These are phyloP conservation scores for Carex myosuroides DNA, from an alignment of 176 grass and related monocot genomes.

Conservation along the genomic window DNA sequence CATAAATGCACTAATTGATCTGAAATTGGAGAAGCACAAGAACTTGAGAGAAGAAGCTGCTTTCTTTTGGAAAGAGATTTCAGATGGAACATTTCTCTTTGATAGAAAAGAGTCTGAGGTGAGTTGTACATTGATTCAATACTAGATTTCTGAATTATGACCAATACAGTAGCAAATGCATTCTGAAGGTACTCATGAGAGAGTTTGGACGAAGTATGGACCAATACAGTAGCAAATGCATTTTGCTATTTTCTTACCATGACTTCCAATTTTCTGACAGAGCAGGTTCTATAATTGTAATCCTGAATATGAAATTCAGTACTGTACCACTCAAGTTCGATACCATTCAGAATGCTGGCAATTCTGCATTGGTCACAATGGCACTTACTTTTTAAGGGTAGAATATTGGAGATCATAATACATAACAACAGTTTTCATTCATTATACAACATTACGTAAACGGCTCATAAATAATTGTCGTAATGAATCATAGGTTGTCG, in stretches of 20 bases:
- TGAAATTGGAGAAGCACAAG: constrained; percentile 95
- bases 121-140: not conserved
- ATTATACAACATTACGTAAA: not conserved
- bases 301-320: not conserved
- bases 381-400: not conserved
- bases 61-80: constrained; percentile 86
- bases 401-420: not conserved
- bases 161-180: not conserved
- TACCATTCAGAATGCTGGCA: not conserved
- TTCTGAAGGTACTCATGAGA: not conserved
- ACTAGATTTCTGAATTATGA: too few species aligned
- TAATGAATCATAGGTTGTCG: constrained; percentile 53
- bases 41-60: constrained; percentile 81
- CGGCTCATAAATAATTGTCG: not conserved
- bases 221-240: not conserved
- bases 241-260: not conserved
- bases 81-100: constrained; percentile 75
- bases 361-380: not conserved
- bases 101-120: constrained; percentile 77
- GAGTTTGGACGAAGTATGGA: not conserved
- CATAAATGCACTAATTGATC: constrained; percentile 61
- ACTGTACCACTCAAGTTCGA: not conserved
- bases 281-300: not conserved
- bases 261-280: not conserved
- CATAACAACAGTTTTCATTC: too few species aligned